Evolutionary conservation across 2,329 filamentous ascomycete species (phyloP), one percentile per base, ranked within the genome.

Genomic region (Cytospora leucostoma): DNA sequence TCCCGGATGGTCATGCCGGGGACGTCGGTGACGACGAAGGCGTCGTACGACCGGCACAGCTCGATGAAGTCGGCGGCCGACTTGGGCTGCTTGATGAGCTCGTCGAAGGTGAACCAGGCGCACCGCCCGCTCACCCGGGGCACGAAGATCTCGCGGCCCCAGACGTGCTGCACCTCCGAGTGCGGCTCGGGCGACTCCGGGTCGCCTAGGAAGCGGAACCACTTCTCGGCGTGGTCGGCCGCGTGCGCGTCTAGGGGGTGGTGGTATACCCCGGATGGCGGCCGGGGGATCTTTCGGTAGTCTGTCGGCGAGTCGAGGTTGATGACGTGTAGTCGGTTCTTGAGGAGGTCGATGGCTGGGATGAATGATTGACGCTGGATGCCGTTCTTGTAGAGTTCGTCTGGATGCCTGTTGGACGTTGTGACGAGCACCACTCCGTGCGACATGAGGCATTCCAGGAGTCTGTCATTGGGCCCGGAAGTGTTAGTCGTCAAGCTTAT

Each of bases 371-470:
- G 89, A 64, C 95, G 88, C 78, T 99, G 95, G 67, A 99, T 94
- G 62, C 95, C 95, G 74, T 99, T 99, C 77, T 95, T 97, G 82
- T 99, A 99, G 8, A 99, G 84, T 65, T 99, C 94, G 71, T 96
- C 88, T 0, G 95, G 95, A 70, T 97, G 93, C n/a, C 95, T 85
- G 76, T 99, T 99, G 8, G 92, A 96, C 0, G 95, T 99, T 7
- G 95, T 98, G 37, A 99, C 90, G 59, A 99, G 83, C 17, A 98
- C 93, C 3, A 97, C 93, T n/a, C 95, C 95, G 72, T 98, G 93
- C 4, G 91, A 91, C 93, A 98, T 97, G 61, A 99, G 84, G 1
- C 87, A 84, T 76, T 98, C 93, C 10, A 99, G 86, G 7, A 99
- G 81, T 67, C 91, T 85, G 32, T 6, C 1, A 37, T 34, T 19